Base-by-base conservation (phyloP, 768 basidiomycete genomes). In the Strobilomyces echinocephalus region DNA sequence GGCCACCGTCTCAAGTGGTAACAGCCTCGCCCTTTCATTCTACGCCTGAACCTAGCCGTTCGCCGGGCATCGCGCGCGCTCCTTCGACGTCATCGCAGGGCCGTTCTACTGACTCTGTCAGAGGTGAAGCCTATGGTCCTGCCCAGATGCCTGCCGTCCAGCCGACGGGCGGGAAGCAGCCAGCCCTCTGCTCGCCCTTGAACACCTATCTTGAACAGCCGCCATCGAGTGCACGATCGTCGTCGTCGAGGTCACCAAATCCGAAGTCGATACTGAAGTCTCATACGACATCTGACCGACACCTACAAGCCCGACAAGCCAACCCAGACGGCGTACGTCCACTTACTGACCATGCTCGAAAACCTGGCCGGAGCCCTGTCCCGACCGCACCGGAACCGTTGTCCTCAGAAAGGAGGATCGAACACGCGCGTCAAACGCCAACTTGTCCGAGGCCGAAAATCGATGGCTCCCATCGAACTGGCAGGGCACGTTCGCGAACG, bases 1-100 rank as follows among this genome's bases (percentile, higher is more conserved):
- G 77, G 48, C 71, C 76, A 14, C 79, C 81, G 1, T 73, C 73
- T 38, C 69, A 69, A 50, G 53, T 55, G 12, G 51, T 49, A 24
- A 4, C 54, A 15, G 54, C 35, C 34, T 38, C 63, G 34, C 56
- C 63, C n/a, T 39, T 50, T 31, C 40, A 40, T 34, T 26, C 45
- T 4, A 18, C 11, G 4, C 38, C 55, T 18, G 55, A 26, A 5
- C 38, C 49, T 4, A 18, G 50, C 21, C 46, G 28, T 50, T 47
- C 52, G 12, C 49, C 56, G 6, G 39, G 53, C 5, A 54, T 60
- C 33, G 45, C 46, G 8, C 60, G 63, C 20, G 49, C 62, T 1
- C 55, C 61, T 33, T 61, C 66, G 41, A 58, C 46, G 40, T 57
- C 60, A 8, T 65, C 60, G 8, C 61, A 60, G 18, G 35, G 49